Base-by-base conservation (phyloP, 345 rosid species). In the Kandelia obovata region DNA sequence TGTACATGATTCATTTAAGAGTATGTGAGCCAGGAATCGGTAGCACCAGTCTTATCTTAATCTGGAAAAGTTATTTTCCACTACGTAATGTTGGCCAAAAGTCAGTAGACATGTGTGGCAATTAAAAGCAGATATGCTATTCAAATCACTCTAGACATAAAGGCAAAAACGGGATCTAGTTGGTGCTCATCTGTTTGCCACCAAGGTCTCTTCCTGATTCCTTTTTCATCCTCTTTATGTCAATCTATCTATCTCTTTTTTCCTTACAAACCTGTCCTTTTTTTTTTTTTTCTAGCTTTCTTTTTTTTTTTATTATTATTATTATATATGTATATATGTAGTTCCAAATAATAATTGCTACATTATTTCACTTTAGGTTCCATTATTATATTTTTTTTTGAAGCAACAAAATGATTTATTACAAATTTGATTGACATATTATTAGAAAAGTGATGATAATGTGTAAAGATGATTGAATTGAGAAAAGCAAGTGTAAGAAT, bases 181-280 rank as follows among this genome's bases (percentile, higher is more conserved):
- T 80, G 81, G 71, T 76, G 69, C 73, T 71, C 79, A 37, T 77
- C 46, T 85, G 91, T 81, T 85, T 75, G 77, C 89, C 89, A 87
- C 84, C 78, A 76, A 77, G 66, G 83, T 82, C 86, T 78, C 84
- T 71, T 81, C 82, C 49, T 19, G 60, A 61, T 66, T 75, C 68
- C 77, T 68, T 34, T 21, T 21, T 15, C 27, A 30, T 0, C 32
- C 13, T 67, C 60, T 70, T 56, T 66, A 56, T 72, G 46, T 71
- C 58, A 65, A 47, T 31, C 59, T 10, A 23, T 10, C 23, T 64
- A 37, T 4, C 19, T 21, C 32, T 53, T 35, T 61, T 30, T 61
- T 35, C 15, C 15, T 30, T 43, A 52, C 53, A 53, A 13, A 30
- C 52, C 3, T 19, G 11, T 58, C 55, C 56, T 21, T n/a, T 17